Evolutionary conservation across 306 rosid genomes (phyloP).

Genomic region (Vigna hirtella): DNA sequence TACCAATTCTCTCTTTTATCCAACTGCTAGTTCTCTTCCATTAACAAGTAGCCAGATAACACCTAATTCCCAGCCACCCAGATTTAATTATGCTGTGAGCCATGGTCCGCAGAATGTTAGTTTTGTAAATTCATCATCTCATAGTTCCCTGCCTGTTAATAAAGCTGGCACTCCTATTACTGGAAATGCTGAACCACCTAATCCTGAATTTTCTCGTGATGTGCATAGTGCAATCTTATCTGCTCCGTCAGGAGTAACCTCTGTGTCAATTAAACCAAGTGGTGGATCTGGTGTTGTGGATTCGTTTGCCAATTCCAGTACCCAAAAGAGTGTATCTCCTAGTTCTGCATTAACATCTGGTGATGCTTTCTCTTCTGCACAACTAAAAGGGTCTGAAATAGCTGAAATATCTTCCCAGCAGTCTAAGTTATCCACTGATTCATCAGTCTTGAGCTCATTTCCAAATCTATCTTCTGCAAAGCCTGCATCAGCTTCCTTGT

Average conservation of each 20-base stretch:
- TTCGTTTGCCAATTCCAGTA: constrained; percentile 50
- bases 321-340: constrained; percentile 59
- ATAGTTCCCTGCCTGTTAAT: constrained; percentile 54
- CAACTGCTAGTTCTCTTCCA: constrained; percentile 60
- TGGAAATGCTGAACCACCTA: constrained; percentile 54
- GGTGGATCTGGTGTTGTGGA: constrained; percentile 51
- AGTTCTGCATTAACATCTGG: constrained; percentile 49
- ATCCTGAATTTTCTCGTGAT: constrained; percentile 61
- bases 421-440: constrained; percentile 50
- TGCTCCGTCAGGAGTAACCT: constrained; percentile 51
- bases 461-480: constrained; percentile 54
- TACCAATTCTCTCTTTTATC: constrained; percentile 50
- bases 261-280: constrained; percentile 61
- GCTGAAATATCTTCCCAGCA: constrained; percentile 46
- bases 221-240: constrained; percentile 49
- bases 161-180: constrained; percentile 53
- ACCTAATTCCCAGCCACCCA: constrained; percentile 66
- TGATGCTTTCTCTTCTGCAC: constrained; percentile 47
- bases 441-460: constrained; percentile 41
- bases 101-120: constrained; percentile 67
- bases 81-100: constrained; percentile 61
- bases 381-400: constrained; percentile 51
- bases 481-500: constrained; percentile 39
- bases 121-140: constrained; percentile 55
- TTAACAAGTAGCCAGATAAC: constrained; percentile 69